Conservation (phyloP, 177 flowering plant species). For the Vitis hybrid region DNA sequence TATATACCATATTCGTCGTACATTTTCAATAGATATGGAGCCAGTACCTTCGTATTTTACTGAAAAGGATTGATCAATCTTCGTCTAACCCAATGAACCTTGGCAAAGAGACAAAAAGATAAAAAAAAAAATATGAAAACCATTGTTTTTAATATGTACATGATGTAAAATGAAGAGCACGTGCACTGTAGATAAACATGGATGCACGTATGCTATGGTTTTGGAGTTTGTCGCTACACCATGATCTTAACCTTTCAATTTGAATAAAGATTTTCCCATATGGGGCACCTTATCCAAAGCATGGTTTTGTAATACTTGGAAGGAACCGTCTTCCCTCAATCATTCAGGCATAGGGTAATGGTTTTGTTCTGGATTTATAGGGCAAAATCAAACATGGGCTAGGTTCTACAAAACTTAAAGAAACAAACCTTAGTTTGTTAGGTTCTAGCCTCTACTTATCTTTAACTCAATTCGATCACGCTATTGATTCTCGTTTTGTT, state of each 20-base stretch:
- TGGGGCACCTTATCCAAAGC: conserved; percentile 9
- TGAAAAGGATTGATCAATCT: too few species aligned
- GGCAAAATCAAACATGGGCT: conserved; percentile 25
- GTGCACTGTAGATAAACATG: too few species aligned
- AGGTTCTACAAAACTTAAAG: conserved; percentile 3
- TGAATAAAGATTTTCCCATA: neutral
- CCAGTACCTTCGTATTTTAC: too few species aligned
- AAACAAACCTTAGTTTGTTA: neutral
- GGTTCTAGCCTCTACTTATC: conserved; percentile 5
- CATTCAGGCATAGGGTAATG: conserved; percentile 9
- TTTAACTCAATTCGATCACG: neutral
- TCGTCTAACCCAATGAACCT: too few species aligned
- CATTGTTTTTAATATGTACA: too few species aligned
- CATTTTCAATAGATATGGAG: too few species aligned
- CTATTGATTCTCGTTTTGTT: neutral
- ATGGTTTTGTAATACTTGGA: conserved; percentile 11
- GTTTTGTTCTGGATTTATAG: conserved; percentile 36
- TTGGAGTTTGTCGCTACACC: too few species aligned
- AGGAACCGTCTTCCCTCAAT: conserved; percentile 31
- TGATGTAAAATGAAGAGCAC: too few species aligned
- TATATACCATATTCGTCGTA: too few species aligned
- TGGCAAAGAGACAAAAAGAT: too few species aligned
- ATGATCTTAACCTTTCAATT: neutral
- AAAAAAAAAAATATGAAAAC: too few species aligned
- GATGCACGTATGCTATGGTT: too few species aligned